phyloP scores from a whole-genome alignment of 139 green algal species.

The Auxenochlorella pyrenoidosa region DNA sequence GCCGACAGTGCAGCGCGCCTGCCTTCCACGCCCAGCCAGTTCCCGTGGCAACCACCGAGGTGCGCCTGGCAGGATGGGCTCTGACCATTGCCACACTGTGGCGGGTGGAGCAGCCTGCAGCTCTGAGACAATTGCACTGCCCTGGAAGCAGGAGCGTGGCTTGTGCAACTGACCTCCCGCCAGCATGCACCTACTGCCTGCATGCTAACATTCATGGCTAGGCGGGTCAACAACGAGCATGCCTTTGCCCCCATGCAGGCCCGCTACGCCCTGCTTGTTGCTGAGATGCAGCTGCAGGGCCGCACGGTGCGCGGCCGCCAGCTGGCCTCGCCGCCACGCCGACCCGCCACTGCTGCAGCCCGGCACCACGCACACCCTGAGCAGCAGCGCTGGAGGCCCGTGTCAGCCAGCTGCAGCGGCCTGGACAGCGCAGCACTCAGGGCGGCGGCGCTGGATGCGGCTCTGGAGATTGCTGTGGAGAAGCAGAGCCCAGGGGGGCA shows the following conservation, averaged over 20 bases:
- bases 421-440: too few relatives aligned
- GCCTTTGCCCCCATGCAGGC: constrained; percentile 4
- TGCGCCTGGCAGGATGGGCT: background rate
- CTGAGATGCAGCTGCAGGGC: constrained; percentile 31
- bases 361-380: background rate
- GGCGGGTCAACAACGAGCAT: too few relatives aligned
- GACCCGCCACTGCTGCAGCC: background rate
- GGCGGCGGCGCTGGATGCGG: too few relatives aligned
- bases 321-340: background rate
- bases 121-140: too few relatives aligned
- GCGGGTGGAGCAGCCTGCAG: too few relatives aligned
- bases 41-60: constrained; percentile 19
- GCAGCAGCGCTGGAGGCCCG: background rate
- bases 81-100: too few relatives aligned
- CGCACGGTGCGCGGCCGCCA: background rate
- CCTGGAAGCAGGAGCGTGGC: too few relatives aligned
- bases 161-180: too few relatives aligned
- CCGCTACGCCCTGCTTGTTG: constrained; percentile 35
- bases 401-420: too few relatives aligned
- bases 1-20: background rate
- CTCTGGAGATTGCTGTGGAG: too few relatives aligned
- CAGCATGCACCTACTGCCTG: background rate
- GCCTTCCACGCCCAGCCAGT: constrained; percentile 8
- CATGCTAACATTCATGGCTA: too few relatives aligned
- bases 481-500: too few relatives aligned